Conservation (phyloP, 805 yeast species). For the Candida fluviatilis region DNA sequence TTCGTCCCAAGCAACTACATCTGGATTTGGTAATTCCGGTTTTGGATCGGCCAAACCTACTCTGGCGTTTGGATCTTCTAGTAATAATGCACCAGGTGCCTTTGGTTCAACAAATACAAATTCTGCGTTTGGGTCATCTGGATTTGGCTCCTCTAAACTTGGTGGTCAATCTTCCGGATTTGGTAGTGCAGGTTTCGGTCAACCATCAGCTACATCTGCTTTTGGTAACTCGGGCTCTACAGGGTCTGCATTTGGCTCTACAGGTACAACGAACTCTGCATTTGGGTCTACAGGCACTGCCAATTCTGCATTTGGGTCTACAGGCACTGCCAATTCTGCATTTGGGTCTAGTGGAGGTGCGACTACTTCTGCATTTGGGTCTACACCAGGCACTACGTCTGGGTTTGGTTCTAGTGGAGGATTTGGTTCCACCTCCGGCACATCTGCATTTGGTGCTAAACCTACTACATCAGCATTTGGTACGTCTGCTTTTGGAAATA, state of each 20-base stretch:
- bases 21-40: slow-evolving; percentile 2
- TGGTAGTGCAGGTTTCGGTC: slow-evolving; percentile 8
- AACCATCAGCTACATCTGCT: slow-evolving; percentile 7
- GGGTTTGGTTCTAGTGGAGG: slow-evolving; percentile 9
- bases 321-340: slow-evolving; percentile 4
- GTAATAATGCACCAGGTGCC: slow-evolving; percentile 4
- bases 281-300: slow-evolving; percentile 8
- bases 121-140: slow-evolving; percentile 6
- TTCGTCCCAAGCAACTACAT: slow-evolving; percentile 7
- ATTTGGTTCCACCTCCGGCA: slow-evolving; percentile 3
- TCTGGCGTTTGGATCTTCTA: neutral
- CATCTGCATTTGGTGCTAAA: slow-evolving; percentile 12
- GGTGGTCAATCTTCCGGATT: slow-evolving; percentile 7
- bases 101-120: slow-evolving; percentile 1
- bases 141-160: slow-evolving; percentile 12
- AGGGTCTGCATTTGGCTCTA: slow-evolving; percentile 6
- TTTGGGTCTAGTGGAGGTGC: slow-evolving; percentile 4
- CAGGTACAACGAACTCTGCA: slow-evolving; percentile 5
- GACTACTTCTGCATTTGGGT: slow-evolving; percentile 9
- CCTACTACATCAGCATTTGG: slow-evolving; percentile 8
- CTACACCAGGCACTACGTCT: slow-evolving; percentile 5
- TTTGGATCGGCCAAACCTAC: slow-evolving; percentile 8
- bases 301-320: slow-evolving; percentile 8
- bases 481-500: slow-evolving; percentile 9
- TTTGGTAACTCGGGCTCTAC: slow-evolving; percentile 8